phyloP scores from a whole-genome alignment of 1,139 yeast genomes.

The Kodamaea ohmeri region DNA sequence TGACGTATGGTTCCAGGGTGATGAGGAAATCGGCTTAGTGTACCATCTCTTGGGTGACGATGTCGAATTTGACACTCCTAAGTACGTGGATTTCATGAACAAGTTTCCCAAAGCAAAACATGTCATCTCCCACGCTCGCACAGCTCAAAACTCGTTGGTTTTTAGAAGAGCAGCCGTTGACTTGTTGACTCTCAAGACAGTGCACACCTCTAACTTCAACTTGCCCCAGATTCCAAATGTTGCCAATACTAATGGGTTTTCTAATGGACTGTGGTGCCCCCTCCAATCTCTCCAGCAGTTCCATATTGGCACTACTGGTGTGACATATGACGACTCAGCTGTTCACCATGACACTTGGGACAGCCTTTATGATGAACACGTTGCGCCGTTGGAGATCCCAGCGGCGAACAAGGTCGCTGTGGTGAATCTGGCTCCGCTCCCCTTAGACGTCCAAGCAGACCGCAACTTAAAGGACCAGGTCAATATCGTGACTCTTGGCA shows the following conservation, averaged over 20 bases:
- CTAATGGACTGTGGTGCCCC: too few relatives aligned
- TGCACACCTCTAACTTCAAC: slow-evolving; percentile 53
- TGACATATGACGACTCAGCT: slow-evolving; percentile 21
- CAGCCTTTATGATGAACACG: slow-evolving; percentile 40
- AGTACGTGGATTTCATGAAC: slow-evolving; percentile 46
- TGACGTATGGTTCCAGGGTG: slow-evolving; percentile 26
- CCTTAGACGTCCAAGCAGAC: slow-evolving; percentile 10
- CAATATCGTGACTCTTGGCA: slow-evolving; percentile 79
- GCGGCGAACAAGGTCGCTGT: slow-evolving; percentile 18
- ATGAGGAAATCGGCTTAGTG: slow-evolving; percentile 48
- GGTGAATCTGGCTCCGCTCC: slow-evolving; percentile 20
- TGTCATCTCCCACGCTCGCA: slow-evolving; percentile 65
- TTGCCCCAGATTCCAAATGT: slow-evolving; percentile 42
- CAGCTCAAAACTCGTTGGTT: slow-evolving; percentile 59
- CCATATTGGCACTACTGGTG: slow-evolving; percentile 25
- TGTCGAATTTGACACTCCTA: slow-evolving; percentile 48
- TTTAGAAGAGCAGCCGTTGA: slow-evolving; percentile 55
- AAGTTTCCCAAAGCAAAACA: slow-evolving; percentile 57
- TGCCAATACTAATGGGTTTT: too few relatives aligned
- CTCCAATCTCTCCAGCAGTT: slow-evolving; percentile 35
- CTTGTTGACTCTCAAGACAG: slow-evolving; percentile 54
- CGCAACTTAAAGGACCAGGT: slow-evolving; percentile 48
- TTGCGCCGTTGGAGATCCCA: slow-evolving; percentile 29
- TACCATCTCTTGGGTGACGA: slow-evolving; percentile 75
- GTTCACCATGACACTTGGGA: slow-evolving; percentile 36